These are phyloP conservation scores for Gossypium mustelinum DNA, from an alignment of 345 rosid species.

Conservation along the genomic window DNA sequence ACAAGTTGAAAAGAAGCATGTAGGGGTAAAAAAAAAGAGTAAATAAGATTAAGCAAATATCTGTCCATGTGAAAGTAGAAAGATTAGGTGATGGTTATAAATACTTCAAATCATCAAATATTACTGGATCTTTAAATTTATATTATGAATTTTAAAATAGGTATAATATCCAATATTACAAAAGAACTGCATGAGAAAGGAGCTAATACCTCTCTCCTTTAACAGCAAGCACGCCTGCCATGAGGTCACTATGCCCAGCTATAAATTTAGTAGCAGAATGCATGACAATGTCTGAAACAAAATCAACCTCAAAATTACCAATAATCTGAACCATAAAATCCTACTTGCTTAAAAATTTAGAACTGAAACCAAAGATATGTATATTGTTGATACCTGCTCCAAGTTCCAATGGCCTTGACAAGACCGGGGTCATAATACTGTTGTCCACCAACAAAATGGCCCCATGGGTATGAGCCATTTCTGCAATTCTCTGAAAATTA, in stretches of 20 bases:
- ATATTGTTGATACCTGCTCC: slow-evolving; percentile 67
- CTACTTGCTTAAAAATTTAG: neutral
- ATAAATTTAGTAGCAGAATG: slow-evolving; percentile 94
- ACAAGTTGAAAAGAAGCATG: neutral
- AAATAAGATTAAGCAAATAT: neutral
- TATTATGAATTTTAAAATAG: neutral
- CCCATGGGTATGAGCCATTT: slow-evolving; percentile 74
- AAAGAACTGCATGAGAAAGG: neutral
- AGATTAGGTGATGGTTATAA: neutral
- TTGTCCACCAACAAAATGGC: slow-evolving; percentile 89
- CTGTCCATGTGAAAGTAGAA: neutral
- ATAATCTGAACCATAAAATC: neutral
- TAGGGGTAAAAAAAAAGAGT: neutral
- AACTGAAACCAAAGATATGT: slow-evolving; percentile 5
- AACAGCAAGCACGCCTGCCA: slow-evolving; percentile 97
- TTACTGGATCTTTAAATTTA: neutral
- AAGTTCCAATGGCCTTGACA: slow-evolving; percentile 81
- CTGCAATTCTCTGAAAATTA: slow-evolving; percentile 61
- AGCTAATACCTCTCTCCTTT: slow-evolving; percentile 72
- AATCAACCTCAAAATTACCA: slow-evolving; percentile 18
- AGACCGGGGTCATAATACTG: slow-evolving; percentile 90
- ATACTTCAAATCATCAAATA: neutral
- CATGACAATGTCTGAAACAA: slow-evolving; percentile 77
- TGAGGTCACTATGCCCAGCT: slow-evolving; percentile 91
- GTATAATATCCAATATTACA: neutral